Evolutionary conservation across 768 basidiomycete species (phyloP).

Genomic region (Mycena olivaceomarginata): DNA sequence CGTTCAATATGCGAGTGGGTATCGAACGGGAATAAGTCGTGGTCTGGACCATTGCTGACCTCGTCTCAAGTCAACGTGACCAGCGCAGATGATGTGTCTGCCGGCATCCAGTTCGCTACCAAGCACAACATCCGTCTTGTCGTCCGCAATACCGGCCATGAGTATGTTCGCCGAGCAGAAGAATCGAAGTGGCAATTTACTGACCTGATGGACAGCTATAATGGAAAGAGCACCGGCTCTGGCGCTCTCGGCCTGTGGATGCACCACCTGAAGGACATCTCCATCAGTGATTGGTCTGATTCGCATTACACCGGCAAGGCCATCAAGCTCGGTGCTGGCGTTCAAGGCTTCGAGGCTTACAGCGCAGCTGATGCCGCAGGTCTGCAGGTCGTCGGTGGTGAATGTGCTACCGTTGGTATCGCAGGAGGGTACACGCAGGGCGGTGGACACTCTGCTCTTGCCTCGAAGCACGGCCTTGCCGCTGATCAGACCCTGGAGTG

Average conservation of each 20-base stretch:
- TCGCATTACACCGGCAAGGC: constrained; percentile 27
- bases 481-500: constrained; percentile 37
- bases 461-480: constrained; percentile 37
- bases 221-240: constrained; percentile 25
- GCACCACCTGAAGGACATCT: constrained; percentile 27
- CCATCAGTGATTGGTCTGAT: constrained; percentile 3
- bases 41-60: constrained; percentile 23
- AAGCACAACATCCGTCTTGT: constrained; percentile 33
- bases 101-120: constrained; percentile 21
- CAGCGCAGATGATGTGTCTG: constrained; percentile 18
- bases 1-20: constrained; percentile 26
- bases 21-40: constrained; percentile 28
- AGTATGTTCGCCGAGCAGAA: constrained; percentile 27
- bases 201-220: constrained; percentile 26
- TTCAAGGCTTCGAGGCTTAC: constrained; percentile 21
- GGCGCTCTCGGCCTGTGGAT: constrained; percentile 28
- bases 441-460: constrained; percentile 43
- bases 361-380: constrained; percentile 12
- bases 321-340: constrained; percentile 29
- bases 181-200: constrained; percentile 21
- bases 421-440: constrained; percentile 54
- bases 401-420: constrained; percentile 51
- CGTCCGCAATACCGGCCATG: constrained; percentile 35
- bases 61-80: constrained; percentile 26
- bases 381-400: constrained; percentile 27